Percentiles rank a stretch among this genome's conserved stretches.
Evolutionary conservation across 225 moss, liverwort and hornwort species (phyloP).

Genomic region (Climacium dendroides): DNA sequence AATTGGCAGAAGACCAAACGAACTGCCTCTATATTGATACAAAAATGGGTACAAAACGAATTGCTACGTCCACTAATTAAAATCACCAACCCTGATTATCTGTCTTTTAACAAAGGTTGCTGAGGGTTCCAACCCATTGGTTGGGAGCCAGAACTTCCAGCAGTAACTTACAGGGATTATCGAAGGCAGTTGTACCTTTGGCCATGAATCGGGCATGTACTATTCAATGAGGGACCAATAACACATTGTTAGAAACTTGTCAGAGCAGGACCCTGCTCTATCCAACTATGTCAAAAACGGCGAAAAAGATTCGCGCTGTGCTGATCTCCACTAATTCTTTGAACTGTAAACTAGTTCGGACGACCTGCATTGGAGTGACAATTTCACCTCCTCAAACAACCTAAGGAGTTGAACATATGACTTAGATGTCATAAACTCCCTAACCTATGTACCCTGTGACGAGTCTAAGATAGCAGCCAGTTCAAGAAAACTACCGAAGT

Average conservation of each 20-base stretch:
- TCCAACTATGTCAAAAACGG: slow-evolving; percentile 5
- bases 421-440: not conserved
- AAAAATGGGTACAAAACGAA: not conserved
- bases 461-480: slow-evolving; percentile 5
- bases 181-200: not conserved
- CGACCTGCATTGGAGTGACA: not conserved
- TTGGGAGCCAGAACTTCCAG: not conserved
- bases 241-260: not conserved
- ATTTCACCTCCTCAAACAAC: slow-evolving; percentile 1
- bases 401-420: not conserved
- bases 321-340: slow-evolving; percentile 3
- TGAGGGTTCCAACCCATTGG: not conserved
- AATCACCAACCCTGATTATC: not conserved
- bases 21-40: not conserved
- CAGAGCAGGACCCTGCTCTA: slow-evolving; percentile 10
- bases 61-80: not conserved
- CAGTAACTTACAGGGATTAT: not conserved
- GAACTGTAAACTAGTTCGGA: not conserved
- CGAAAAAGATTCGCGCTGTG: not conserved
- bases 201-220: not conserved
- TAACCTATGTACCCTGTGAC: not conserved
- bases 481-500: not conserved
- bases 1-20: not conserved
- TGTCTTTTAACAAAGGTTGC: not conserved
- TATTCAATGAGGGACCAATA: slow-evolving; percentile 5